phyloP scores from a whole-genome alignment of 179 eudicot species.

The Nepenthes alata region DNA sequence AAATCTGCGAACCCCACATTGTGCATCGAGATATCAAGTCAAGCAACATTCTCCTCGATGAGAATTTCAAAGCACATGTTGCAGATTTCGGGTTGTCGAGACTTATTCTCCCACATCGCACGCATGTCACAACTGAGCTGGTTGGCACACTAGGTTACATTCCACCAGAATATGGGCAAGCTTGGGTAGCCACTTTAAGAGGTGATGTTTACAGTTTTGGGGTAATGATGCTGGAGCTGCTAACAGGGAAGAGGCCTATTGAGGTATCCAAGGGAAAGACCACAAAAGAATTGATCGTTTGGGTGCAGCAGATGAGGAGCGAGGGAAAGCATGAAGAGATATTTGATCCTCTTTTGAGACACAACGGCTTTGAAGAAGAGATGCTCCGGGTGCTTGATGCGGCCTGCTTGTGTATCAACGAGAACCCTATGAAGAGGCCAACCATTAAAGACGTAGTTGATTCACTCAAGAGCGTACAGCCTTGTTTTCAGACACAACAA shows the following conservation, averaged over 20 bases:
- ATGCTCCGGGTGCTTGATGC: constrained; percentile 71
- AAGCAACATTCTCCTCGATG: constrained; percentile 84
- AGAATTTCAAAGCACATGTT: constrained; percentile 69
- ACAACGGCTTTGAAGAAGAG: constrained; percentile 64
- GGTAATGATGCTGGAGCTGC: constrained; percentile 76
- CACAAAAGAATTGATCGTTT: constrained; percentile 66
- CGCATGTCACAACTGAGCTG: constrained; percentile 89
- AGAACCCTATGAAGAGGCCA: constrained; percentile 71
- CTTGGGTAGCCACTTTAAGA: constrained; percentile 85
- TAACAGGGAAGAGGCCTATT: constrained; percentile 77
- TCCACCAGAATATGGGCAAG: constrained; percentile 90
- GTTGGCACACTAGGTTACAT: constrained; percentile 94
- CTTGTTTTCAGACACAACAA: constrained; percentile 21
- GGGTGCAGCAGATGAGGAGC: constrained; percentile 64
- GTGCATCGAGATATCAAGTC: constrained; percentile 94
- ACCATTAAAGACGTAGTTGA: constrained; percentile 71
- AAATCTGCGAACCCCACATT: constrained; percentile 80
- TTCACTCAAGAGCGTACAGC: constrained; percentile 43
- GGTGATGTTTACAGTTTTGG: constrained; percentile 96
- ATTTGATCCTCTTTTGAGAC: constrained; percentile 56
- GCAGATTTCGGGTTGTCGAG: constrained; percentile 93
- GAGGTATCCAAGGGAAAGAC: constrained; percentile 59
- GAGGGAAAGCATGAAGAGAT: constrained; percentile 63
- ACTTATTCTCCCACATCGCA: constrained; percentile 61
- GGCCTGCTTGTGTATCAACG: constrained; percentile 72